These are phyloP conservation scores for Rhodotorula mucilaginosa DNA, from an alignment of 1,284 basidiomycete species.

Conservation along the genomic window DNA sequence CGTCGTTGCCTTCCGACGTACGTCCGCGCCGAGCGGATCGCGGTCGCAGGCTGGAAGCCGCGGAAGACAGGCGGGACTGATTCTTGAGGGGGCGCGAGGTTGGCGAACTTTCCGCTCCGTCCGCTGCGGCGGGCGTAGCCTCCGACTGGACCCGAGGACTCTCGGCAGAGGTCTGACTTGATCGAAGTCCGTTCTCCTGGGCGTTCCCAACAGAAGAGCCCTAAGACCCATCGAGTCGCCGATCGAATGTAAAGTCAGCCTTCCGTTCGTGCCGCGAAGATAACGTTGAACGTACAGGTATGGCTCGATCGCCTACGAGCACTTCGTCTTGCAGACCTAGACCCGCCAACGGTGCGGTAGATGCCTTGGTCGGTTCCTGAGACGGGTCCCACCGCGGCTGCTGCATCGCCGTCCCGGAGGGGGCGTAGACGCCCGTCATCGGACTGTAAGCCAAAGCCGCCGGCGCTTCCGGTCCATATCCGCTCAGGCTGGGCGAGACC, in stretches of 20 bases:
- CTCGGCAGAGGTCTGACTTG: no score
- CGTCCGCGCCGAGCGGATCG: neutral
- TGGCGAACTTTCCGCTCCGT: neutral
- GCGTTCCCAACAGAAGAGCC: no score
- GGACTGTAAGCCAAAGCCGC: slow-evolving; percentile 1
- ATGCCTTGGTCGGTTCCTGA: neutral
- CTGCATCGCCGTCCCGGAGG: neutral
- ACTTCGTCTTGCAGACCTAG: neutral
- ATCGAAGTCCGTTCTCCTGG: no score
- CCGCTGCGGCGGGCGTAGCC: neutral
- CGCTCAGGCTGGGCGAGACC: slow-evolving; percentile 17
- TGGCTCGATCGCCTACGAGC: neutral
- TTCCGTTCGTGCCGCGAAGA: neutral
- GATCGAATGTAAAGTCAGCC: neutral
- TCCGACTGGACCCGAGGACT: neutral
- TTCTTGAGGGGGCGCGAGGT: slow-evolving; percentile 1
- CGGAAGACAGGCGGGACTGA: neutral
- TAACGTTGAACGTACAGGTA: neutral
- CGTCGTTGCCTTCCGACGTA: slow-evolving; percentile 2
- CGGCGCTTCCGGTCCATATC: slow-evolving; percentile 23
- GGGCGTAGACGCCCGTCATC: no score
- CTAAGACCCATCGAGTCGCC: no score
- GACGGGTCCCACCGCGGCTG: neutral
- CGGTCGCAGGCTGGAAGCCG: slow-evolving; percentile 11
- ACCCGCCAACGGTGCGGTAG: neutral